Evolutionary conservation across 2,329 filamentous ascomycete genomes (phyloP).

Genomic region (Tolypocladium guangdongense): DNA sequence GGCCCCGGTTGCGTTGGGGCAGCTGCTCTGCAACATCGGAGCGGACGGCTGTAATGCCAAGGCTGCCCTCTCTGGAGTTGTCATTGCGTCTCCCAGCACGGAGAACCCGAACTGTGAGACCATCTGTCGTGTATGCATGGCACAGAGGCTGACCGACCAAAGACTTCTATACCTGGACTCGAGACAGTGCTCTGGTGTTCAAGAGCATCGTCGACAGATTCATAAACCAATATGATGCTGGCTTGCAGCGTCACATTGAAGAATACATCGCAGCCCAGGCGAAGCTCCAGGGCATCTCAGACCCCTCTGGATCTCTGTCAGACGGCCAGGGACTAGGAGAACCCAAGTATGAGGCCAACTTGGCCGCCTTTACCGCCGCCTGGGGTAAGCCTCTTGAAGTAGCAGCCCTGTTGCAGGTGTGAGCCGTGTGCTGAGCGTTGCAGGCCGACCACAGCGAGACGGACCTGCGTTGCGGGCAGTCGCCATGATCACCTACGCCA

Average conservation of each 20-base stretch:
- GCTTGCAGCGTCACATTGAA: conserved; percentile 50
- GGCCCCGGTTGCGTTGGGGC: conserved; percentile 36
- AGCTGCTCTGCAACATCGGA: conserved; percentile 50
- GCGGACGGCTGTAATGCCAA: conserved; percentile 36
- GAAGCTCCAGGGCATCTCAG: conserved; percentile 52
- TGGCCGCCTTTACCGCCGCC: conserved; percentile 49
- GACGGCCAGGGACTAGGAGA: conserved; percentile 52
- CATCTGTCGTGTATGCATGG: background rate
- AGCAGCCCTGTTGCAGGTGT: background rate
- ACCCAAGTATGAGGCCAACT: conserved; percentile 60
- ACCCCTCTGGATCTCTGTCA: conserved; percentile 52
- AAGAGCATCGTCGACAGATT: conserved; percentile 60
- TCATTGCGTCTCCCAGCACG: conserved; percentile 46
- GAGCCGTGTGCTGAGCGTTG: background rate
- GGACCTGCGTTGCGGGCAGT: conserved; percentile 68
- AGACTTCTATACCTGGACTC: conserved; percentile 74
- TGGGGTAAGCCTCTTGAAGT: conserved; percentile 40
- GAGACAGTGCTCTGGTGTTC: conserved; percentile 61
- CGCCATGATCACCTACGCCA: conserved; percentile 60
- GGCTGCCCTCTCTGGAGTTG: conserved; percentile 37
- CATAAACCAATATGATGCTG: conserved; percentile 42
- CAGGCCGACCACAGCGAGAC: conserved; percentile 64
- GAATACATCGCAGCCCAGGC: conserved; percentile 60
- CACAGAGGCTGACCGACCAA: background rate
- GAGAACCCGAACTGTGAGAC: conserved; percentile 43